Evolutionary conservation across 495 filamentous ascomycete genomes (phyloP).

Genomic region (Staphylotrichum tortipilum): DNA sequence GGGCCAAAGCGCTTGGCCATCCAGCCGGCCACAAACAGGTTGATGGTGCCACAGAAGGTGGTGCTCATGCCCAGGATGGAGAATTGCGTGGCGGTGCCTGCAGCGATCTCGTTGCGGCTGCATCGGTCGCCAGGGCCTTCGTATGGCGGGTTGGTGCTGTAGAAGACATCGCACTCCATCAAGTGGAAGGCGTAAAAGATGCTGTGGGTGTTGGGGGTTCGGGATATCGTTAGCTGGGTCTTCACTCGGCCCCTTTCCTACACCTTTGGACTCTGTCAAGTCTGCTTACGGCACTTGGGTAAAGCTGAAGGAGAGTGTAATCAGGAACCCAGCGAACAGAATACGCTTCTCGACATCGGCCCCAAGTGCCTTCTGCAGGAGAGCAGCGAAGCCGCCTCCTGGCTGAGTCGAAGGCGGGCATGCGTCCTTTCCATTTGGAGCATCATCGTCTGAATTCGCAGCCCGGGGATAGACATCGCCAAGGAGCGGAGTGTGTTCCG

Average conservation of each 20-base stretch:
- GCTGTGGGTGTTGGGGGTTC: slow-evolving; percentile 23
- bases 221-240: neutral
- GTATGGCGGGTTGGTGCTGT: slow-evolving; percentile 33
- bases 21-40: slow-evolving; percentile 51
- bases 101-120: slow-evolving; percentile 39
- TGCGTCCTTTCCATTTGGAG: no score
- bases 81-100: slow-evolving; percentile 46
- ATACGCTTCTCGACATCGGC: slow-evolving; percentile 33
- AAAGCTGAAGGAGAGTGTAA: slow-evolving; percentile 48
- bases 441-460: no score
- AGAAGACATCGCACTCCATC: slow-evolving; percentile 53
- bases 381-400: no score
- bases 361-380: no score
- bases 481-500: slow-evolving; percentile 1
- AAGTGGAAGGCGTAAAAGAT: slow-evolving; percentile 50
- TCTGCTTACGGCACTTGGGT: slow-evolving; percentile 47
- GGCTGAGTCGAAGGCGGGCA: no score
- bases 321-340: slow-evolving; percentile 44
- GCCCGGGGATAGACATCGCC: neutral
- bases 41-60: slow-evolving; percentile 43
- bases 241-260: no score
- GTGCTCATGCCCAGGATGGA: slow-evolving; percentile 44
- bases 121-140: slow-evolving; percentile 36
- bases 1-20: slow-evolving; percentile 48
- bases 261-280: neutral